Conservation (phyloP, 2,329 filamentous ascomycete species). For the Sporothrix inflata region DNA sequence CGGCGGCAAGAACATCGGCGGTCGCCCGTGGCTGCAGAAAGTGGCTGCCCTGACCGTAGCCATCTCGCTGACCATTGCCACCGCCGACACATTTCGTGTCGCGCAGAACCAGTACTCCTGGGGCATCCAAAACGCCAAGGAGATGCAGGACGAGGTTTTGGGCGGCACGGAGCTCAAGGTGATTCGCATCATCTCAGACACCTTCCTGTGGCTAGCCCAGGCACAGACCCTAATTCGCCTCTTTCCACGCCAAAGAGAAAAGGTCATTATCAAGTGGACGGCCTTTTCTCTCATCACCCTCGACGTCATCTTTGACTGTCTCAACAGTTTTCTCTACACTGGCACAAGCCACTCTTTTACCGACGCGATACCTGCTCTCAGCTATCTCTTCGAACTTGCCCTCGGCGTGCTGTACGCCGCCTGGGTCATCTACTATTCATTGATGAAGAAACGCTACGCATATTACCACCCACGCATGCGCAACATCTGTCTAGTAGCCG, state of each 20-base stretch:
- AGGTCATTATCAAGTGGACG: conserved; percentile 98
- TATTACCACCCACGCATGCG: conserved; percentile 91
- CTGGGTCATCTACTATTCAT: conserved; percentile 89
- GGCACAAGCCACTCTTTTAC: conserved; percentile 68
- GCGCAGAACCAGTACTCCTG: conserved; percentile 78
- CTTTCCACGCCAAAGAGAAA: conserved; percentile 95
- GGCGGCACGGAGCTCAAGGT: conserved; percentile 84
- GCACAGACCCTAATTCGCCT: conserved; percentile 94
- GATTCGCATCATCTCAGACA: conserved; percentile 90
- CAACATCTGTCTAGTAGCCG: conserved; percentile 80
- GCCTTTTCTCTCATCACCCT: conserved; percentile 91
- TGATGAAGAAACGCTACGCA: conserved; percentile 89
- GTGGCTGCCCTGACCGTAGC: conserved; percentile 73
- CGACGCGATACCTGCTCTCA: conserved; percentile 87
- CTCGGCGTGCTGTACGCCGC: conserved; percentile 87
- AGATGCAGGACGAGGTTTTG: conserved; percentile 77
- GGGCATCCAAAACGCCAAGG: conserved; percentile 78
- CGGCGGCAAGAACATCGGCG: conserved; percentile 81
- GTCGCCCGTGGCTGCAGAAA: conserved; percentile 91
- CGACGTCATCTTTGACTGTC: conserved; percentile 85
- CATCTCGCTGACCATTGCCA: conserved; percentile 90
- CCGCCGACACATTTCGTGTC: conserved; percentile 84
- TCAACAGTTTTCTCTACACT: conserved; percentile 78
- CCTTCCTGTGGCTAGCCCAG: conserved; percentile 96
- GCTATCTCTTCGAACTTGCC: conserved; percentile 86